Evolutionary conservation across 305 asterid genomes (phyloP), one percentile per base, ranked within the genome.

Genomic region (Caryopteris hybrid): DNA sequence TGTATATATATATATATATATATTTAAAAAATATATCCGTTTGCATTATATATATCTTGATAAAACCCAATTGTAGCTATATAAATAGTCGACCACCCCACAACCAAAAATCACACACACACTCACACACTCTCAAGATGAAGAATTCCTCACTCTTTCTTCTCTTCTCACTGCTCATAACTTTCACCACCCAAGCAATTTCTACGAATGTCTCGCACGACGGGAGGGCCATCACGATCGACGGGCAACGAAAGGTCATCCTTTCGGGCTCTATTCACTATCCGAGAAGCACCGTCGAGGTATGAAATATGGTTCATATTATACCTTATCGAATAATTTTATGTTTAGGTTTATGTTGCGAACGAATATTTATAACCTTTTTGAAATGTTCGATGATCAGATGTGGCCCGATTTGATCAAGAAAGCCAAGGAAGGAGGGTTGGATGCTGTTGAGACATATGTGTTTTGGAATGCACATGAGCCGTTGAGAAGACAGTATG

Each of bases 381-480:
- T 57, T 16, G 17, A 5, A 13, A 9, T 36, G 50, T 45, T 41
- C 8, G 20, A 0, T 13, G 0, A 43, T 43, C n/a, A 85, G 90
- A 86, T 88, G 93, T 88, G 96, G 96, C 88, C 91, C 0, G 93
- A 81, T 64, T 76, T 88, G 88, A 84, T 86, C 1, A 81, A 67
- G 66, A 86, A 86, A 78, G 70, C 93, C 0, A 82, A 86, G 58
- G 90, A 74, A 38, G 95, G 90, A 3, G 90, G 95, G 3, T 5
- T 88, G 1, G 84, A 88, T 53, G 84, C 92, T 0, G 63, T 85
- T 0, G 92, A 88, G 53, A 86, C 95, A 0, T 88, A 86, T 2
- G 85, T 88, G 1, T 88, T 88, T 13, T 86, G 93, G 96, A 88
- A 88, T 25, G 88, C 83, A 0, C 93, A 86, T 2, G 96, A 88